These are phyloP conservation scores for Wickerhamiella nectarea DNA, from an alignment of 805 yeast genomes.

Conservation along the genomic window DNA sequence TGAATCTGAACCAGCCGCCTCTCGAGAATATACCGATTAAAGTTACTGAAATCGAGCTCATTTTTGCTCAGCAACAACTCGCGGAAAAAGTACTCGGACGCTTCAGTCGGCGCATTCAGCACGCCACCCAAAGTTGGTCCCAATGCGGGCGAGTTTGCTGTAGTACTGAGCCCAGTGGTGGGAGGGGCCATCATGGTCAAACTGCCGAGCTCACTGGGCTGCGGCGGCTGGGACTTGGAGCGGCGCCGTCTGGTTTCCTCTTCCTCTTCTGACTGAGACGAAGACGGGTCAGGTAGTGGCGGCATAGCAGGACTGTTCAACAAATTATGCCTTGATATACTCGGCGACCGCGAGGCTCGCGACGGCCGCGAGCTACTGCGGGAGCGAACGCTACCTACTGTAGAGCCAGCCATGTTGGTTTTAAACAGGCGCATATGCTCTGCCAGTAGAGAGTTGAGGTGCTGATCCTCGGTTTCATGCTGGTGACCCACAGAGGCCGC, in stretches of 20 bases:
- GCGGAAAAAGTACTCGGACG: slow-evolving; percentile 36
- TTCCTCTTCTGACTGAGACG: too few species aligned
- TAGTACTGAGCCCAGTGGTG: neutral
- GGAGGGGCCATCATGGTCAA: neutral
- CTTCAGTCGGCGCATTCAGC: slow-evolving; percentile 17
- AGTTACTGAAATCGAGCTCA: slow-evolving; percentile 47
- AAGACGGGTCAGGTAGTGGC: neutral
- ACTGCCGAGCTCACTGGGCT: neutral
- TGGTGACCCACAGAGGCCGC: slow-evolving; percentile 9
- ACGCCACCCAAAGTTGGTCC: neutral
- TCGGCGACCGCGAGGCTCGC: neutral
- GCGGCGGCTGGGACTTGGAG: slow-evolving; percentile 9
- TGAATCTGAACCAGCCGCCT: slow-evolving; percentile 27
- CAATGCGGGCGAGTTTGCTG: neutral
- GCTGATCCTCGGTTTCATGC: slow-evolving; percentile 1
- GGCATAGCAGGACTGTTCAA: neutral
- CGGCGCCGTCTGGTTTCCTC: neutral
- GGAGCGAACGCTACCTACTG: neutral
- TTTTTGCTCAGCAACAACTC: slow-evolving; percentile 44
- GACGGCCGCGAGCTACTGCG: slow-evolving; percentile 6
- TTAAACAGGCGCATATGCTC: slow-evolving; percentile 12
- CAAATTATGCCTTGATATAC: neutral
- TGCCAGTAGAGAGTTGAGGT: slow-evolving; percentile 2
- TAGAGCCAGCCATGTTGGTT: slow-evolving; percentile 3
- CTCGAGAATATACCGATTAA: slow-evolving; percentile 36